Conservation (phyloP, 768 basidiomycete genomes). For the Leccinum fibrillosum region DNA sequence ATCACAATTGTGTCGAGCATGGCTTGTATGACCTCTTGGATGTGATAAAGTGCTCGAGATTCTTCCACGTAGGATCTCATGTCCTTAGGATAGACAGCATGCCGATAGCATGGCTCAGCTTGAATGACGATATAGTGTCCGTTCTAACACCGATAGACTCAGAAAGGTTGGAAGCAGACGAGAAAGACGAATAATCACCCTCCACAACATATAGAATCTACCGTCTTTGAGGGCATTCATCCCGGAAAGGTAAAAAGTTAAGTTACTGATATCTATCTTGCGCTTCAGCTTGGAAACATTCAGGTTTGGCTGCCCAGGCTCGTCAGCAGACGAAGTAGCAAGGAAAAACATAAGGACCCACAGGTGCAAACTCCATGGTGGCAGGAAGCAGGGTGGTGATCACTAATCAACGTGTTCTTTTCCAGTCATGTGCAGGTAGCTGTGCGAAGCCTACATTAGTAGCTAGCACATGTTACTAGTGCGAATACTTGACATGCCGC, state of each 20-base stretch:
- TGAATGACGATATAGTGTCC: slow-evolving; percentile 28
- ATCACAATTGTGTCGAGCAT: slow-evolving; percentile 32
- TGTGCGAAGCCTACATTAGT: slow-evolving; percentile 3
- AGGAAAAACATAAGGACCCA: slow-evolving; percentile 21
- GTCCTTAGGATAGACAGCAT: not conserved
- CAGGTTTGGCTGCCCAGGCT: slow-evolving; percentile 12
- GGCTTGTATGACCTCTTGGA: slow-evolving; percentile 31
- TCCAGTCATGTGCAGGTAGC: not conserved
- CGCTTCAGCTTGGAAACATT: slow-evolving; percentile 21
- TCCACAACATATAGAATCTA: slow-evolving; percentile 28
- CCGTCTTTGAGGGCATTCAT: slow-evolving; percentile 8
- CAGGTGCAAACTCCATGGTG: slow-evolving; percentile 28
- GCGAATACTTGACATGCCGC: slow-evolving; percentile 19
- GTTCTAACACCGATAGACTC: slow-evolving; percentile 17
- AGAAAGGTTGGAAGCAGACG: not conserved
- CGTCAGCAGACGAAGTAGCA: slow-evolving; percentile 6
- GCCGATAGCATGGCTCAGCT: slow-evolving; percentile 30
- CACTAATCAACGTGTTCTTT: slow-evolving; percentile 19
- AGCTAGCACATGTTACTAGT: slow-evolving; percentile 1
- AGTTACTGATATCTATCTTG: slow-evolving; percentile 22
- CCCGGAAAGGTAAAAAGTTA: slow-evolving; percentile 21
- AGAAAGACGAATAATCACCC: slow-evolving; percentile 8
- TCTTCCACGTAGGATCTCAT: slow-evolving; percentile 13
- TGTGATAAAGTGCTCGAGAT: slow-evolving; percentile 17
- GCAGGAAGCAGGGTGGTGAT: not conserved